Evolutionary conservation across 2,329 filamentous ascomycete genomes (phyloP).

Genomic region (Penicillium rolfsii): DNA sequence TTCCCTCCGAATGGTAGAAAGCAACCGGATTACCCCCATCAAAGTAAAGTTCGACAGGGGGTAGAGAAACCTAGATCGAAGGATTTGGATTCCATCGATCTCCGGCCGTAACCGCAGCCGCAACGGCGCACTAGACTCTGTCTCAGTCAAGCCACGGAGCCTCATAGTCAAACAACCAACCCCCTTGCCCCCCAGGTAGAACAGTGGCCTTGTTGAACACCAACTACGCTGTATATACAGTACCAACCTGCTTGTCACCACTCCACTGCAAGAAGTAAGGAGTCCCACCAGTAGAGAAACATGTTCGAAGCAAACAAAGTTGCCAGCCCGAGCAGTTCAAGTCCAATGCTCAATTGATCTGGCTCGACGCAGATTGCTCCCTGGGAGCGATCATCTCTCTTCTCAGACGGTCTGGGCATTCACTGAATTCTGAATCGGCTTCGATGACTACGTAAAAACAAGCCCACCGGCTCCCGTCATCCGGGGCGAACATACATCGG

Average conservation of each 20-base stretch:
- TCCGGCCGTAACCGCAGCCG: neutral
- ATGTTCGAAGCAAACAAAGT: neutral
- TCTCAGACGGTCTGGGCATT: neutral
- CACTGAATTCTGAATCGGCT: neutral
- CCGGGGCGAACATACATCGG: neutral
- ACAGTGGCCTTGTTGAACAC: neutral
- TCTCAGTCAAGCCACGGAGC: neutral
- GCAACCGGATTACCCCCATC: neutral
- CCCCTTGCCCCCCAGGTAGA: neutral
- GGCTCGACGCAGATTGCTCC: neutral
- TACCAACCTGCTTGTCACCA: neutral
- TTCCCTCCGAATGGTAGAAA: neutral
- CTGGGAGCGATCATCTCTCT: neutral
- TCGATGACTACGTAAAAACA: neutral
- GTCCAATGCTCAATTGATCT: neutral
- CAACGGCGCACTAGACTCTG: neutral
- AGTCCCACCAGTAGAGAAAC: neutral
- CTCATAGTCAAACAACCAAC: neutral
- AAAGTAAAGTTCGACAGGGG: no score
- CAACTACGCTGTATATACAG: neutral
- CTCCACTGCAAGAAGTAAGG: neutral
- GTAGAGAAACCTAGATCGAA: neutral
- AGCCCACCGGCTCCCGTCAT: slow-evolving; percentile 1
- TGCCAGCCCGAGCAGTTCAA: no score
- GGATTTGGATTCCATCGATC: neutral